Base-by-base conservation (phyloP, 345 rosid genomes). In the Linum lewisii region DNA sequence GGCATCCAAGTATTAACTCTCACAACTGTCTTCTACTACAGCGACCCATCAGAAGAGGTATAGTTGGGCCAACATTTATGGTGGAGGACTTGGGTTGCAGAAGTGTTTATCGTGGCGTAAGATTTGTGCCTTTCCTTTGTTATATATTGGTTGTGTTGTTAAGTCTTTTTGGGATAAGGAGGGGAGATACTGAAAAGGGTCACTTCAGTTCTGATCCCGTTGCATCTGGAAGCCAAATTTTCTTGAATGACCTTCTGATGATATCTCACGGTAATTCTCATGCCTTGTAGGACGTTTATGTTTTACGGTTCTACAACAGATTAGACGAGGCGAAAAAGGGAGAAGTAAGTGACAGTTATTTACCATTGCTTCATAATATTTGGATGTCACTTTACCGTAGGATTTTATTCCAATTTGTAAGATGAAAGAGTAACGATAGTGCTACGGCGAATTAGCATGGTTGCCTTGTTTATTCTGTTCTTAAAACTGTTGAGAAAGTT, bases 271-370 rank as follows among this genome's bases (percentile, higher is more conserved):
- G 18, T 65, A 21, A 21, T 63, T 58, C 63, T 67, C 29, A 60
- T 58, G 9, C 15, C 50, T 36, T 57, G 78, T 67, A 93, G 97
- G 99, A 93, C 59, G 57, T 89, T 45, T 89, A 89, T 57, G 85
- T 80, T 59, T 54, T 89, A 63, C 82, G 83, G 65, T 82, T 93
- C 70, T 87, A 77, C 68, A 89, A 70, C 51, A 78, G 91, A 65
- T 73, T 86, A 79, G 97, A 89, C 59, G 94, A 89, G 73, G 44
- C 85, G 15, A 87, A 77, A 75, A 93, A 89, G 60, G 99, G 97
- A 75, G 89, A 92, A 80, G 97, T 92, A 73, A 82, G 91, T 79
- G 69, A 53, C 61, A 24, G 54, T 66, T 60, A 60, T 63, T 14
- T 13, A 8, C 62, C 20, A 32, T 69, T 42, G 18, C 34, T 19